Evolutionary conservation across 352 stramenopile genomes (phyloP), one percentile per base, ranked within the genome.

Genomic region (Phytopythium kandeliae): DNA sequence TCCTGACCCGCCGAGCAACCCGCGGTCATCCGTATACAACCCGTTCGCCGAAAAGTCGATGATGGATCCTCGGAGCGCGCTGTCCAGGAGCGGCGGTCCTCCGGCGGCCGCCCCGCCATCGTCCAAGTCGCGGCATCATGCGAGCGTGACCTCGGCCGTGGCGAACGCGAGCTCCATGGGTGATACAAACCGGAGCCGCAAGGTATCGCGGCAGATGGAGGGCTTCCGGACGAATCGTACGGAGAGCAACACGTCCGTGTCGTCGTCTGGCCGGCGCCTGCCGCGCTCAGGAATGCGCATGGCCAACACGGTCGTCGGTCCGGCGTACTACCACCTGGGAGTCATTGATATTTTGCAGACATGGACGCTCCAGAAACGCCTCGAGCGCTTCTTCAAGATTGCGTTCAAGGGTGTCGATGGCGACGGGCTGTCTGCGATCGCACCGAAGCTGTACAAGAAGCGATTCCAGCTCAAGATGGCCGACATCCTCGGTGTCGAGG

Each of bases 311-410:
- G 82, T 96, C 17, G 83, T 94, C 3, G 86, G 85, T 1, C 87
- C 87, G 10, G 85, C 82, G 40, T 91, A 94, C 62, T 97, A 96
- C 57, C 85, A 96, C 59, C 60, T 97, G 37, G 88, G 88, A 34
- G 60, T 97, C 41, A 96, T 97, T 54, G 88, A 97, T 50, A 96
- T 97, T 57, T 45, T 97, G 55, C 88, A 97, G 60, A 91, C 79
- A 4, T 97, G 83, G 85, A 96, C 86, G 31, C 63, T 89, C 17
- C 50, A 89, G 41, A 97, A 97, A 45, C 75, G 79, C 16, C 72
- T 92, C 62, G 88, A 97, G 63, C 78, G 85, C 6, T 84, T 95
- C 41, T 69, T 91, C 52, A 97, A 97, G 66, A 93, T 94, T 48
- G 69, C 69, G 41, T 86, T 96, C 53, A 87, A 73, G 38, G 72